These are phyloP conservation scores for Penicillium verhagenii DNA, from an alignment of 495 filamentous ascomycete genomes.

Conservation along the genomic window DNA sequence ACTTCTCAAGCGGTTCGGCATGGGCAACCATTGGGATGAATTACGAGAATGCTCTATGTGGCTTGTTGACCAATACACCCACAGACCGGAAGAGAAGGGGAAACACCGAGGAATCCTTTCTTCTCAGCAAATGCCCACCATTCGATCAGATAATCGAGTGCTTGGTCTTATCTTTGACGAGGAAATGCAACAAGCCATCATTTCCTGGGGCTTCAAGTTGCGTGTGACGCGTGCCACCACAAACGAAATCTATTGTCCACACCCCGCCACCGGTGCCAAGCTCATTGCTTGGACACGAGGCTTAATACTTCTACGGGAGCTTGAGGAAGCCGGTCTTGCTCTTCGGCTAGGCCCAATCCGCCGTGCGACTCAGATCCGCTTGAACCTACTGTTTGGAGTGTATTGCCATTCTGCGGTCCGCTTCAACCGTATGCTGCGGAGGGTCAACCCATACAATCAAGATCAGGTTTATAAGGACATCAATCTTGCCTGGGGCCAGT, in stretches of 20 bases:
- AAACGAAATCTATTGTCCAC: neutral
- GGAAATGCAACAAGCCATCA: conserved; percentile 50
- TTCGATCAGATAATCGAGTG: conserved; percentile 19
- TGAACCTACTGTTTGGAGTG: conserved; percentile 50
- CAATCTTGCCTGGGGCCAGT: conserved; percentile 34
- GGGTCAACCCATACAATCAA: conserved; percentile 32
- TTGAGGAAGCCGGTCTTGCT: conserved; percentile 46
- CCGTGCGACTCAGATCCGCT: conserved; percentile 45
- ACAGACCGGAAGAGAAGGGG: neutral
- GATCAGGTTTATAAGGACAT: conserved; percentile 33
- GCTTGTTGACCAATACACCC: conserved; percentile 41
- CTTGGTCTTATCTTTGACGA: conserved; percentile 45
- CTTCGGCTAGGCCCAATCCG: conserved; percentile 37
- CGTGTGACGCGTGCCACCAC: conserved; percentile 21
- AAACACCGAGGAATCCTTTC: neutral
- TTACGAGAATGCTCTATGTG: conserved; percentile 42
- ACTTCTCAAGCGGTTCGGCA: conserved; percentile 42
- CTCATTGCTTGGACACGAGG: conserved; percentile 50
- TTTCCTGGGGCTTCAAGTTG: conserved; percentile 59
- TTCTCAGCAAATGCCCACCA: neutral
- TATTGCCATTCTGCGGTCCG: conserved; percentile 26
- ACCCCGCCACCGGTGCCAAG: conserved; percentile 9
- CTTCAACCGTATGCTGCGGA: conserved; percentile 38
- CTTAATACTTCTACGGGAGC: conserved; percentile 47
- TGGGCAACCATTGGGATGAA: conserved; percentile 34